Base-by-base conservation (phyloP, 352 stramenopile species). In the Lagenidium sp. region DNA sequence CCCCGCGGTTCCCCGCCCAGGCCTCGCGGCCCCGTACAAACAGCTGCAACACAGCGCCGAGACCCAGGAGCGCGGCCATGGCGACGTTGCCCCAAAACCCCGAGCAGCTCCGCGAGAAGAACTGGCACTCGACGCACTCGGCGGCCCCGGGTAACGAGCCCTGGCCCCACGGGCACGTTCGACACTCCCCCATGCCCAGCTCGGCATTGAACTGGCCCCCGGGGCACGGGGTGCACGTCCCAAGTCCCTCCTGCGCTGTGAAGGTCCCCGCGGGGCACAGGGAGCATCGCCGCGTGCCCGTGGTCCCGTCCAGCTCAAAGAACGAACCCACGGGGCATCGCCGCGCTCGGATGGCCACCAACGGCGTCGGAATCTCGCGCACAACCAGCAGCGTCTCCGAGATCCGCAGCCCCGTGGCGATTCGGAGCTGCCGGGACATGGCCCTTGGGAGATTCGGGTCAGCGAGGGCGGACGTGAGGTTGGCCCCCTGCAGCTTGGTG, bases 151-250 rank as follows among this genome's bases (percentile, higher is more conserved):
- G 43, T 42, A 71, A 85, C 20, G 44, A 56, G 24, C 67, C 67
- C 18, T 62, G 70, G 32, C 77, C 75, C 51, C 65, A 85, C 25
- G 41, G 56, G 46, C 72, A 88, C 16, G 57, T 28, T 13, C 66
- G 40, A 47, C 71, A 88, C 34, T 41, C 22, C 28, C 49, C 39
- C 16, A 55, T 23, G 16, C 75, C 75, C 50, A 70, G 34, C 20
- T 57, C 22, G n/a, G 65, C 56, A 13, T 52, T 49, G 50, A 68
- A 84, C 6, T 63, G 63, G 23, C 57, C 45, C 47, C 41, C 25
- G 10, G 55, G 67, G 51, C 75, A 85, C 8, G 7, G 35, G 2
- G 47, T 40, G 49, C 71, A 88, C 34, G 39, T 21, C 28, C 49
- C 39, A n/a, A 55, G 25, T 19, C 75, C 75, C 50, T 73, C 36